Conservation (phyloP, 2,329 filamentous ascomycete species). For the Fusarium irregulare region DNA sequence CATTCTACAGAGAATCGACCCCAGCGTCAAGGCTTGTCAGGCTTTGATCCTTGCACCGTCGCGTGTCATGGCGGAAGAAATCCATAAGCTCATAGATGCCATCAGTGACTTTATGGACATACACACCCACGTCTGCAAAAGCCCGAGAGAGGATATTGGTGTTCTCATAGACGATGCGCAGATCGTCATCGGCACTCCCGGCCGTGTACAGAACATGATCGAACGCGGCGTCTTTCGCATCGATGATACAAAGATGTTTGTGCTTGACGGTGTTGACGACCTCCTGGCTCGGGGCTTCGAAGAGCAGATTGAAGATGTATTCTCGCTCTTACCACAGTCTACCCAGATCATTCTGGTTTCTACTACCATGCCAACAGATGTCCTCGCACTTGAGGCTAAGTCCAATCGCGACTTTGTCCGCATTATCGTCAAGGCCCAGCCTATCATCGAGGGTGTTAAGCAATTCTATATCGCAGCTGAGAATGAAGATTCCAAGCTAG, state of each 20-base stretch:
- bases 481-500: constrained; percentile 99
- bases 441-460: constrained; percentile 99
- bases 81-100: constrained; percentile 98
- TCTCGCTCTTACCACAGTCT: constrained; percentile 96
- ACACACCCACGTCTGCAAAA: constrained; percentile 98
- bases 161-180: constrained; percentile 94
- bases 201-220: constrained; percentile 99
- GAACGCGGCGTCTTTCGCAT: constrained; percentile 97
- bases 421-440: constrained; percentile 98
- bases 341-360: constrained; percentile 98
- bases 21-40: constrained; percentile 94
- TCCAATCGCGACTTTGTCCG: constrained; percentile 99
- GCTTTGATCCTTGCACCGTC: constrained; percentile 97
- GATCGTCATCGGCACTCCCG: constrained; percentile 96
- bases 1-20: constrained; percentile 98
- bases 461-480: constrained; percentile 99
- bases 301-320: constrained; percentile 99
- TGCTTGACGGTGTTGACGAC: constrained; percentile 99
- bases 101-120: constrained; percentile 99
- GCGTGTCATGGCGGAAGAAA: constrained; percentile 98
- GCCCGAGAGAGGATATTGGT: constrained; percentile 98
- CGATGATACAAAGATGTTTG: constrained; percentile 99
- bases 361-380: constrained; percentile 98
- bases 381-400: constrained; percentile 98
- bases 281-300: constrained; percentile 99